Conservation (phyloP, 2,329 filamentous ascomycete species). For the Rhinocladiella mackenziei region DNA sequence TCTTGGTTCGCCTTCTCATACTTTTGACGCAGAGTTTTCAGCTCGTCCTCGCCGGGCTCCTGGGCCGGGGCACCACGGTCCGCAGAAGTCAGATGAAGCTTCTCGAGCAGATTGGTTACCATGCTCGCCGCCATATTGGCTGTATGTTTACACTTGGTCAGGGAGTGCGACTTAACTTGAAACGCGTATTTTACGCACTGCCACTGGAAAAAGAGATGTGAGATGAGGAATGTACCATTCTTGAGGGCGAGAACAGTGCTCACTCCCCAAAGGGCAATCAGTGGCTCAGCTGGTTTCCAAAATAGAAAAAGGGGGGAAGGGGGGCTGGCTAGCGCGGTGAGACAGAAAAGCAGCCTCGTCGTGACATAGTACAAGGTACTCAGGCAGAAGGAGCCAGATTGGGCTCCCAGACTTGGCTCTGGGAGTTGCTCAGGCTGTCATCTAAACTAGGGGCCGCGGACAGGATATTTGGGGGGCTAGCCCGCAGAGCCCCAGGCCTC, state of each 20-base stretch:
- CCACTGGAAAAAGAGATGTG: neutral
- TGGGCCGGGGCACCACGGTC: constrained; percentile 38
- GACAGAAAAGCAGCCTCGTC: constrained; percentile 21
- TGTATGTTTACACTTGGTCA: constrained; percentile 1
- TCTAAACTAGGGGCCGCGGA: no score
- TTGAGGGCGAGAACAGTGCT: constrained; percentile 7
- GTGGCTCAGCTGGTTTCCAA: constrained; percentile 4
- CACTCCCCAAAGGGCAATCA: neutral
- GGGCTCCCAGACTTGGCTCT: no score
- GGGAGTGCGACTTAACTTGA: neutral
- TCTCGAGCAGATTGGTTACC: constrained; percentile 48
- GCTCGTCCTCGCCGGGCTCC: constrained; percentile 60
- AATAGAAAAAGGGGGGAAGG: no score
- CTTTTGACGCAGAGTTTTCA: constrained; percentile 64
- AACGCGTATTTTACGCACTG: neutral
- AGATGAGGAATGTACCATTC: constrained; percentile 4
- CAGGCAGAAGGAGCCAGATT: neutral
- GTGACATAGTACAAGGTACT: constrained; percentile 15
- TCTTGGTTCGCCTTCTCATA: constrained; percentile 72
- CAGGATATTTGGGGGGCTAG: no score
- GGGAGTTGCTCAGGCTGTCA: no score
- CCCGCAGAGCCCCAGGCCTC: no score
- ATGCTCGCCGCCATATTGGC: constrained; percentile 42
- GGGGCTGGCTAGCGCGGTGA: constrained; percentile 18
- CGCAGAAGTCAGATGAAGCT: constrained; percentile 40